Evolutionary conservation across 164 flowering plant genomes (phyloP).

Genomic region (Vitis rotundifolia): DNA sequence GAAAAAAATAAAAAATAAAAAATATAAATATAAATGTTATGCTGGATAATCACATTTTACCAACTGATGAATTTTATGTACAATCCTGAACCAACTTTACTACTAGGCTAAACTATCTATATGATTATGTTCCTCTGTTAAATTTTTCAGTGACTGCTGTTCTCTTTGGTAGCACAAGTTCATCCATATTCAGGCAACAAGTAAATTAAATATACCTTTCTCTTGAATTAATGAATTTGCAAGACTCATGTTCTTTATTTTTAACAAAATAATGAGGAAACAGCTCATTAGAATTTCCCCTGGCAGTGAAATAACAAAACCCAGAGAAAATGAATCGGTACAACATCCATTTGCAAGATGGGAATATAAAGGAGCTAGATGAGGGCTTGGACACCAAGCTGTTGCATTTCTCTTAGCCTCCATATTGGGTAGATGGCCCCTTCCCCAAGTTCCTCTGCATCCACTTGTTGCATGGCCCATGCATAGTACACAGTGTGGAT

Average conservation of each 20-base stretch:
- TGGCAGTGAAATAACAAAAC: constrained; percentile 2
- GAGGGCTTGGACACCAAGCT: constrained; percentile 74
- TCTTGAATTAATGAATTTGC: background rate
- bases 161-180: background rate
- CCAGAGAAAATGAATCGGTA: background rate
- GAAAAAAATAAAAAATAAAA: no score
- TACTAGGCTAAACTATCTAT: background rate
- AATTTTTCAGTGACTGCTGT: background rate
- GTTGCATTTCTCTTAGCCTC: constrained; percentile 91
- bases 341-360: background rate
- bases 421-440: constrained; percentile 75
- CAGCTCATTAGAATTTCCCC: background rate
- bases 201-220: background rate
- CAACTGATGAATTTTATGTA: background rate
- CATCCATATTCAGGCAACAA: background rate
- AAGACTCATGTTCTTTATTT: background rate
- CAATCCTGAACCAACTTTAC: background rate
- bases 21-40: no score
- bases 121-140: background rate
- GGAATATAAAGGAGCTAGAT: constrained; percentile 37
- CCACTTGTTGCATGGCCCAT: constrained; percentile 93
- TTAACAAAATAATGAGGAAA: background rate
- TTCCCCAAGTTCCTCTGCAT: constrained; percentile 70
- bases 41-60: no score
- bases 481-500: constrained; percentile 83